Evolutionary conservation across 1,284 basidiomycete genomes (phyloP), one percentile per base, ranked within the genome.

Genomic region (Cryptococcus wingfieldii): DNA sequence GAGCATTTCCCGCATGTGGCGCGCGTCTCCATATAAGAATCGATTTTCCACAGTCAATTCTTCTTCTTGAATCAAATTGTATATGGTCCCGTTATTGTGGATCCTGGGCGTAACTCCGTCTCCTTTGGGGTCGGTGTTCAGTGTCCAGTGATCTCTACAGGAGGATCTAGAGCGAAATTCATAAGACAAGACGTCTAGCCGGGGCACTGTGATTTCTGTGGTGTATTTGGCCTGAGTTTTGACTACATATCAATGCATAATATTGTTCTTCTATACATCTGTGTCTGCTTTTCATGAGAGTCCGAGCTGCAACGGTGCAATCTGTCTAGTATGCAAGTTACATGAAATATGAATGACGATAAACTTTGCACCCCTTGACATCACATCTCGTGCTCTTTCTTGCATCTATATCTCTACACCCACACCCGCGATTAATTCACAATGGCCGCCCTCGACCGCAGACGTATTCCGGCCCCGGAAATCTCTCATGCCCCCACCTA

Each of bases 401-500:
- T 25, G 28, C 52, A 47, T 56, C 43, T 48, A 45, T 42, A 45
- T 34, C 27, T 14, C 42, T 18, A 38, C 19, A 38, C 14, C 37
- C 37, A 38, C 28, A 38, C 53, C 1, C 5, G 1, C 31, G 31
- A 34, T 28, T 23, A 28, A 13, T 16, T 39, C 48, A 52, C 38
- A 38, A 59, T 59, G 51, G 50, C 61, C 39, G 53, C 39, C 67
- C 88, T 90, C 70, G 92, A 96, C 81, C 80, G 93, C 67, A 81
- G 93, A 64, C 84, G 92, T 51, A 84, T 90, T 57, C 90, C 89
- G 64, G 93, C 90, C 0, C 93, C 93, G 16, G 92, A 94, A 68
- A 83, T 86, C 61, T 90, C 87, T 54, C 82, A 80, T 63, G 72
- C 83, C 13, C 88, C 87, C 3, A 64, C 83, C 2, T 91, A 83